Base-by-base conservation (phyloP, 2,329 filamentous ascomycete genomes). In the Talaromyces sp. region DNA sequence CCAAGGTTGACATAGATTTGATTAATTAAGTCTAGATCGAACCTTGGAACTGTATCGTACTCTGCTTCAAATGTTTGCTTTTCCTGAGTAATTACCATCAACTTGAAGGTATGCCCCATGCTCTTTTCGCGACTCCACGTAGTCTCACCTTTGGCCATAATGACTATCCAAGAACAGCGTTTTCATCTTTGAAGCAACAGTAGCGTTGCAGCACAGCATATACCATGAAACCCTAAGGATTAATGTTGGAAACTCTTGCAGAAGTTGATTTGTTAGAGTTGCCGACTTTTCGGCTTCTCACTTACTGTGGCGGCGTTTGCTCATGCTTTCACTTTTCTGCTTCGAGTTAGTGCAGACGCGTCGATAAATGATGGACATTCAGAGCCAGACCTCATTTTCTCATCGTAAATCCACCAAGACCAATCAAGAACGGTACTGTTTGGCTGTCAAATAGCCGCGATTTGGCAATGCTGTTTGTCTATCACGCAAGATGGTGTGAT, bases 401-500 rank as follows among this genome's bases (percentile, higher is more conserved):
- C 5, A 27, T 27, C 24, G 9, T 27, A 27, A 13, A 35, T 35
- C 14, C 4, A 16, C 4, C 32, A 4, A 4, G 11, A 13, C 32
- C 32, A 35, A 35, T 35, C 4, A 13, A 35, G 4, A 14, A 35
- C 4, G 6, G 32, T 16, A 13, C n/a, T 35, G 11, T 16, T 35
- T 16, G 4, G n/a, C 32, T 11, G n/a, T 35, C 32, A 35, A 35
- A 16, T 16, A 16, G 11, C 32, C 40, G 40, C n/a, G 9, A 43
- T 43, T 19, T 45, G n/a, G 6, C 42, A 22, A 45, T 24, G 17
- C 17, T 35, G 27, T 17, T 33, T n/a, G 30, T 20, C n/a, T 22
- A 45, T 45, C 42, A 45, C 42, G 42, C 42, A 45, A 45, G 29
- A 35, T 45, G 42, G 42, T 45, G 51, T 57, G 48, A 55, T 54